Evolutionary conservation across 2,329 filamentous ascomycete genomes (phyloP).

Genomic region (Diaporthe aspalathi): DNA sequence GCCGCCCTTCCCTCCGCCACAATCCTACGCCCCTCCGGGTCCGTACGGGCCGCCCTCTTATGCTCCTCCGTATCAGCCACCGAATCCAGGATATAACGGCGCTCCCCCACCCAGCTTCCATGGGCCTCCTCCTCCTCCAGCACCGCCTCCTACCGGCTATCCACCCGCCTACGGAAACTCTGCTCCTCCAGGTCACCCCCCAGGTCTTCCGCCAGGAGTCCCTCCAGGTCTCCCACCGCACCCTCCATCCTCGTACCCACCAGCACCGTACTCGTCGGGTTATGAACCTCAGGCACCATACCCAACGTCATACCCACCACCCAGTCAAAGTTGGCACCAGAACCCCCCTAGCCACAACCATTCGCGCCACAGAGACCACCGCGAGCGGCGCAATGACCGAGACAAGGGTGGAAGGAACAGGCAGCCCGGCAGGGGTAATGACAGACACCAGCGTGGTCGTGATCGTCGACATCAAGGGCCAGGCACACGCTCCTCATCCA

Average conservation of each 20-base stretch:
- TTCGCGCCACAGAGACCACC: slow-evolving; percentile 32
- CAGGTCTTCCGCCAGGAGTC: slow-evolving; percentile 16
- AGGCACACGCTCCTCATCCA: slow-evolving; percentile 22
- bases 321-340: slow-evolving; percentile 32
- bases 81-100: slow-evolving; percentile 24
- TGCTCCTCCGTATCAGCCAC: slow-evolving; percentile 31
- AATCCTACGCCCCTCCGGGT: slow-evolving; percentile 32
- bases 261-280: slow-evolving; percentile 23
- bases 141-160: slow-evolving; percentile 30
- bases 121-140: slow-evolving; percentile 23
- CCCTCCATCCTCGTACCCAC: slow-evolving; percentile 31
- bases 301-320: slow-evolving; percentile 32
- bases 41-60: slow-evolving; percentile 35
- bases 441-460: slow-evolving; percentile 33
- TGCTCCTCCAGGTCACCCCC: slow-evolving; percentile 17
- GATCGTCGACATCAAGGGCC: slow-evolving; percentile 31
- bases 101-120: slow-evolving; percentile 32
- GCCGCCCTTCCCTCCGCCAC: slow-evolving; percentile 32
- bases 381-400: slow-evolving; percentile 34
- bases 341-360: slow-evolving; percentile 5
- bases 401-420: slow-evolving; percentile 36
- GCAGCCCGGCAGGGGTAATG: slow-evolving; percentile 32
- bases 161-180: slow-evolving; percentile 20
- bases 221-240: slow-evolving; percentile 24
- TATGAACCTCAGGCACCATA: slow-evolving; percentile 16